A percentile compares a stretch with the other conserved stretches of the same genome.
Conservation (phyloP, 2,329 filamentous ascomycete genomes). For the Peltaster fructicola region DNA sequence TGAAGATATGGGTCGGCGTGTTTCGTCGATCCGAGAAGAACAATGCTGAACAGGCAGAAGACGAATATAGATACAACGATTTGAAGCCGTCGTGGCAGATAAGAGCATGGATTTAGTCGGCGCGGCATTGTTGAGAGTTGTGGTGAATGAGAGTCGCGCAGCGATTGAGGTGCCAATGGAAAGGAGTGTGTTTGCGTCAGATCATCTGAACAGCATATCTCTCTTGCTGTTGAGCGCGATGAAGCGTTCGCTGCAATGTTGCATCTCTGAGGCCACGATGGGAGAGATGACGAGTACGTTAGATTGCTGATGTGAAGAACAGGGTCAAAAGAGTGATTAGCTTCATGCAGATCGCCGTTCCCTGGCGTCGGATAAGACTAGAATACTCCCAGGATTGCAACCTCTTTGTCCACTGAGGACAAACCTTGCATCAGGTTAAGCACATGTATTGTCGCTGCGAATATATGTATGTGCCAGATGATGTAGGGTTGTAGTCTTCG, state of each 20-base stretch:
- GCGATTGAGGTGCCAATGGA: neutral
- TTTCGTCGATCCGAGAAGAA: conserved; percentile 18
- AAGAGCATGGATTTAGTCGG: conserved; percentile 17
- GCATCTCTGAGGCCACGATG: neutral
- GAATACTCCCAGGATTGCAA: too few relatives aligned
- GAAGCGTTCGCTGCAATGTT: neutral
- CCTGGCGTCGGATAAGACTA: too few relatives aligned
- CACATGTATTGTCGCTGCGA: too few relatives aligned
- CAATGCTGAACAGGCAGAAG: conserved; percentile 21
- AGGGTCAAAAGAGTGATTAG: too few relatives aligned
- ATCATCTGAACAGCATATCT: neutral
- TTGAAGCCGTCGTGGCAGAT: conserved; percentile 30
- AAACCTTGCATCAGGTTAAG: too few relatives aligned
- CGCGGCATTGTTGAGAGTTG: conserved; percentile 8
- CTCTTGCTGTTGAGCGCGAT: neutral
- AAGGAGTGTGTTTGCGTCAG: neutral
- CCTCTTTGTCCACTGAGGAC: too few relatives aligned
- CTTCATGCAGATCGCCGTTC: too few relatives aligned
- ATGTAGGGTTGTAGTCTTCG: too few relatives aligned
- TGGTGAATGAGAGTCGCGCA: neutral
- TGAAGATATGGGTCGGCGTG: conserved; percentile 13
- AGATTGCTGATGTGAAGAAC: too few relatives aligned
- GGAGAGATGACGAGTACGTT: neutral
- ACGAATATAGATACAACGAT: conserved; percentile 23
- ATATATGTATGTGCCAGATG: too few relatives aligned